Conservation (phyloP, 192 early-diverging fungal genomes). For the Physocladia obscura region DNA sequence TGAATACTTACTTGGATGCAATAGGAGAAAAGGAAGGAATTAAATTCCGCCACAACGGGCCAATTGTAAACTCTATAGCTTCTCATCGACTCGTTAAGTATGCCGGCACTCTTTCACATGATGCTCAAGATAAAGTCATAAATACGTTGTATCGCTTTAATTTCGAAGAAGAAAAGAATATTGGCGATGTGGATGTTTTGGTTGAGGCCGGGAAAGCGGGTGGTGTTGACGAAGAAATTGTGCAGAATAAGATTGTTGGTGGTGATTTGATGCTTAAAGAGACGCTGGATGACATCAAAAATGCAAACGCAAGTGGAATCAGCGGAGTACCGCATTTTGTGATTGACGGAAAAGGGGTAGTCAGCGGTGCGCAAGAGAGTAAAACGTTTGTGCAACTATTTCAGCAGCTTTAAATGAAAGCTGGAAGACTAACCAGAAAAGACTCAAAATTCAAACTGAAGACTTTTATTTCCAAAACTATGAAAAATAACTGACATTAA, state of each 20-base stretch:
- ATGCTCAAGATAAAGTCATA: conserved; percentile 59
- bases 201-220: conserved; percentile 55
- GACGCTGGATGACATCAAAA: conserved; percentile 47
- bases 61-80: conserved; percentile 57
- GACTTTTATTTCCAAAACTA: too few species aligned
- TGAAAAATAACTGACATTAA: too few species aligned
- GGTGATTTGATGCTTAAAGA: conserved; percentile 55
- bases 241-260: conserved; percentile 46
- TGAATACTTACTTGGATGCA: conserved; percentile 51
- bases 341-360: conserved; percentile 55
- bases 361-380: conserved; percentile 46
- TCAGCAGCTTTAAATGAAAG: too few species aligned
- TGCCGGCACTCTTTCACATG: conserved; percentile 39
- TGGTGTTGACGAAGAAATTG: conserved; percentile 56
- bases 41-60: conserved; percentile 63
- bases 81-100: conserved; percentile 69
- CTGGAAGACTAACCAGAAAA: too few species aligned
- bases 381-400: background rate
- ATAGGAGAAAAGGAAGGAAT: conserved; percentile 69
- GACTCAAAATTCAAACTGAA: too few species aligned
- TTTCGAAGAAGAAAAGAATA: conserved; percentile 71
- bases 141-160: conserved; percentile 65
- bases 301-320: conserved; percentile 47
- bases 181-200: conserved; percentile 61
- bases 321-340: conserved; percentile 73